Evolutionary conservation across 2,329 filamentous ascomycete genomes (phyloP).

Genomic region (Fusarium sp.): DNA sequence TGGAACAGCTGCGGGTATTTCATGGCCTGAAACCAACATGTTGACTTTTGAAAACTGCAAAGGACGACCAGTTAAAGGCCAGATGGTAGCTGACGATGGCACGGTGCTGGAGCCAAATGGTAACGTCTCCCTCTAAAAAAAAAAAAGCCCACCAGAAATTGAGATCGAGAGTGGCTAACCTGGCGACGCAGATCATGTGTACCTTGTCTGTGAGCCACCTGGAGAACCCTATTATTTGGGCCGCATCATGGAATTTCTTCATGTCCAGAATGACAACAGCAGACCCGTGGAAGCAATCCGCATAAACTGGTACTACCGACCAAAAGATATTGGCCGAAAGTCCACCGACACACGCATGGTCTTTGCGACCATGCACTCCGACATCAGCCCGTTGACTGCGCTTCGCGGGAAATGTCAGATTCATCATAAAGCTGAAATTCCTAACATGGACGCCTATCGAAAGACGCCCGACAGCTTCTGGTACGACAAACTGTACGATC

Average conservation of each 20-base stretch:
- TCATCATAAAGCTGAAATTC: slow-evolving; percentile 86
- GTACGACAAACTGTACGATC: slow-evolving; percentile 97
- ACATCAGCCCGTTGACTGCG: slow-evolving; percentile 91
- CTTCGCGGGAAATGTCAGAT: slow-evolving; percentile 95
- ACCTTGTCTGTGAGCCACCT: slow-evolving; percentile 95
- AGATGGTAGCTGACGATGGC: slow-evolving; percentile 90
- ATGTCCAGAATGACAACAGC: slow-evolving; percentile 78
- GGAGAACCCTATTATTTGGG: slow-evolving; percentile 98
- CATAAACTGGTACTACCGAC: slow-evolving; percentile 98
- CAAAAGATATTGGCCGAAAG: slow-evolving; percentile 94
- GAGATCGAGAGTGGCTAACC: slow-evolving; percentile 50
- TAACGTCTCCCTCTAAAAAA: slow-evolving; percentile 56
- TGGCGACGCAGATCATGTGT: slow-evolving; percentile 76
- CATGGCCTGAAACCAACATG: slow-evolving; percentile 80
- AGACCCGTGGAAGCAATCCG: slow-evolving; percentile 86
- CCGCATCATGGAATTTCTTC: slow-evolving; percentile 98
- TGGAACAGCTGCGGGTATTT: slow-evolving; percentile 56
- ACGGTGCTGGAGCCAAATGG: slow-evolving; percentile 86
- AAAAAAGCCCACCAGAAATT: slow-evolving; percentile 41
- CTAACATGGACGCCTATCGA: slow-evolving; percentile 84
- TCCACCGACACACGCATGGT: slow-evolving; percentile 90
- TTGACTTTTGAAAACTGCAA: slow-evolving; percentile 84
- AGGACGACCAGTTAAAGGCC: slow-evolving; percentile 77
- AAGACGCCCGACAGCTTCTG: slow-evolving; percentile 90
- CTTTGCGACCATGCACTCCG: slow-evolving; percentile 98